Percentiles rank a stretch among this genome's conserved stretches.
phyloP scores from a whole-genome alignment of 768 basidiomycete species.

The Clavulina sp. region DNA sequence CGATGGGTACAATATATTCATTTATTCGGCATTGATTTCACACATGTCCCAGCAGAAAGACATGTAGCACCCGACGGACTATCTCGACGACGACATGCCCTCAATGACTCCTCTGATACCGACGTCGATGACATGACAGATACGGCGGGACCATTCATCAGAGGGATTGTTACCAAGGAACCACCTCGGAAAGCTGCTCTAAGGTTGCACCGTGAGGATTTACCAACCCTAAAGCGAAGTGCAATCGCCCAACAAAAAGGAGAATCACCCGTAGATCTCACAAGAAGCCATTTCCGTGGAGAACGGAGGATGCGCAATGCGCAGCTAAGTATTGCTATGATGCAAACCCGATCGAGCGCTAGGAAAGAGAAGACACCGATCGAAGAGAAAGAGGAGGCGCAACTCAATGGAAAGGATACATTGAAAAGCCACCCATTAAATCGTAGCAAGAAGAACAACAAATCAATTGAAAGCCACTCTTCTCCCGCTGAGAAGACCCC shows the following conservation, averaged over 20 bases:
- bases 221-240: background rate
- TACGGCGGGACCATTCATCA: background rate
- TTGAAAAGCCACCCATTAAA: background rate
- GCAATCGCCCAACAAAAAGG: background rate
- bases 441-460: too few relatives aligned
- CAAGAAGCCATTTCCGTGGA: background rate
- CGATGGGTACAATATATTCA: too few relatives aligned
- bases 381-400: too few relatives aligned
- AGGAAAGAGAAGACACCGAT: too few relatives aligned
- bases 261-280: background rate
- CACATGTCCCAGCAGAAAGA: background rate
- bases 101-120: background rate
- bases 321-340: too few relatives aligned
- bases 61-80: background rate
- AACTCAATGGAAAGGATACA: background rate
- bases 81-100: background rate
- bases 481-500: background rate
- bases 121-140: background rate
- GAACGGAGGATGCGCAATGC: background rate
- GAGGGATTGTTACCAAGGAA: background rate
- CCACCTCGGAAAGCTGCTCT: background rate
- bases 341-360: too few relatives aligned
- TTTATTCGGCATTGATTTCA: background rate
- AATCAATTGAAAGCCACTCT: background rate
- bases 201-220: background rate